Evolutionary conservation across 1,284 basidiomycete genomes (phyloP), one percentile per base, ranked within the genome.

Genomic region (Melampsora americana): DNA sequence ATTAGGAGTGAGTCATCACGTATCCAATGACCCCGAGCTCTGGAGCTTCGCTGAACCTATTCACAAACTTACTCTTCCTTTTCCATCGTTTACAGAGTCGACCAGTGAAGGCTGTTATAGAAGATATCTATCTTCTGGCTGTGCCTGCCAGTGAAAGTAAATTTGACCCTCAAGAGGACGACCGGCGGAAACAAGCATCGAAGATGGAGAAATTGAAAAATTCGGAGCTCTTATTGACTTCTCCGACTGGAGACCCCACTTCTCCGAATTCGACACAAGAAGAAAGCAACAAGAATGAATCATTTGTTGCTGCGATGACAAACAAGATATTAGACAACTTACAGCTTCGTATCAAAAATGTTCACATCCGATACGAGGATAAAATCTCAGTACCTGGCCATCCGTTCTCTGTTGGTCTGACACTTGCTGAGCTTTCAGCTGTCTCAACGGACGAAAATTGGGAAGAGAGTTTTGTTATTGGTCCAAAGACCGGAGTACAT

Each of bases 281-380:
- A n/a, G 87, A 90, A 78, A 87, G 90, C 60, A 86, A 89, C 18
- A 90, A 95, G 82, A 88, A 89, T 12, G 89, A 93, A 83, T 90
- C 90, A 30, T 87, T 95, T 78, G 86, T 92, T 79, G 88, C 91
- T 66, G 94, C 93, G 23, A 86, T 99, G 77, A 89, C 91, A 67
- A 88, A 91, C 66, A 95, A 96, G 83, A 89, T 99, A 78, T 88
- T 99, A 79, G 96, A 99, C 84, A 99, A 99, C 82, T 84, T 99
- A 20, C 96, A 99, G 84, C 89, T 99, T 50, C 95, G 93, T 20
- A 89, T 99, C 77, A 92, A 91, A 84, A 94, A 95, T 80, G 92
- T 98, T 67, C 95, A 98, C 82, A 85, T 99, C 69, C 90, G 96
- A 66, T 99, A 99, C 81, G 96, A 99, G 84, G 96, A 99, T 84